A percentile compares a stretch with the other conserved stretches of the same genome.
phyloP scores from a whole-genome alignment of 78 protist genomes.

The Dictyostelium capitatum region DNA sequence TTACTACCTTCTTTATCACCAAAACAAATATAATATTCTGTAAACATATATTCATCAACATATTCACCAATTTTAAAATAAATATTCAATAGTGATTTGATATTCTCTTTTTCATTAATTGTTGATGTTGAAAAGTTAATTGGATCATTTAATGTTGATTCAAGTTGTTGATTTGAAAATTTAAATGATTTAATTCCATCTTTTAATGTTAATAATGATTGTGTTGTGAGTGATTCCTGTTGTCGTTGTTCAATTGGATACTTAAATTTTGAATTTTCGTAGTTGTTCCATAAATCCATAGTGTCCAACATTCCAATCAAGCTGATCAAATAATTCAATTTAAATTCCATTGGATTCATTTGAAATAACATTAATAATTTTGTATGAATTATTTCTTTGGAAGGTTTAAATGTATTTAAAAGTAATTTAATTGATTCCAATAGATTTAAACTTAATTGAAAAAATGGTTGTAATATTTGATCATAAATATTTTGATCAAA shows the following conservation, averaged over 20 bases:
- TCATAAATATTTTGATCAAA: too few species aligned
- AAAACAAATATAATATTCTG: neutral
- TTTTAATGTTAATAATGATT: neutral
- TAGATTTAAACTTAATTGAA: neutral
- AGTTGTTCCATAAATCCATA: neutral
- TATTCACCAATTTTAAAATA: neutral
- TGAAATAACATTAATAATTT: too few species aligned
- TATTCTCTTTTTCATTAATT: neutral
- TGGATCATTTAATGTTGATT: constrained; percentile 1
- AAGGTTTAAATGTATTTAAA: neutral
- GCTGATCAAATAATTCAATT: neutral
- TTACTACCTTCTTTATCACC: neutral
- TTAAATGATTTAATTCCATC: neutral
- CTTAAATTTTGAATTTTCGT: too few species aligned
- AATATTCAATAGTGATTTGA: neutral
- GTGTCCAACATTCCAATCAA: neutral
- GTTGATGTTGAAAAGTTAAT: neutral
- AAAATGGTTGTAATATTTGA: too few species aligned
- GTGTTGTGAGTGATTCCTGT: too few species aligned
- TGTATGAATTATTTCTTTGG: too few species aligned
- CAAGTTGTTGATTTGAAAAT: neutral
- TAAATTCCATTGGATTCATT: too few species aligned
- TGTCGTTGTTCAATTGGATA: too few species aligned
- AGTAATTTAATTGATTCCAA: neutral
- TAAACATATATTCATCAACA: neutral